Percentiles rank a stretch among this genome's conserved stretches.
Evolutionary conservation across 139 green algal species (phyloP).

Genomic region (Micractinium sp.): DNA sequence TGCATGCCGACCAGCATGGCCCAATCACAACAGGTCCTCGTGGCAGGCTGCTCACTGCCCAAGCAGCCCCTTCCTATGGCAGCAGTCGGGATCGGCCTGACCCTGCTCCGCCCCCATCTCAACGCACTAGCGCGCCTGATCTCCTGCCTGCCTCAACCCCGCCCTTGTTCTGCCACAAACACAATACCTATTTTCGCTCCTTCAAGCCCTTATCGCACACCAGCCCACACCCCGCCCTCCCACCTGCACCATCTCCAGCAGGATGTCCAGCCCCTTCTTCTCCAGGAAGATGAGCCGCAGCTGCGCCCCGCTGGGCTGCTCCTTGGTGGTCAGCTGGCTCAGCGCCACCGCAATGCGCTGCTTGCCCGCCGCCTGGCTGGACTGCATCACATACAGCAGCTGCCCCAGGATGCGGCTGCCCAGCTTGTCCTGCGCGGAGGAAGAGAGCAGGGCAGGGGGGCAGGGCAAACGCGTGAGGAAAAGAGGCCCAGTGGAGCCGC

Average conservation of each 20-base stretch:
- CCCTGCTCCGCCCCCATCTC: background rate
- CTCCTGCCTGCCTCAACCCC: background rate
- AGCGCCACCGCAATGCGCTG: slow-evolving; percentile 84
- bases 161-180: background rate
- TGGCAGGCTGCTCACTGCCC: background rate
- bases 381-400: slow-evolving; percentile 81
- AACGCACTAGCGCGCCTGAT: background rate
- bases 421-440: slow-evolving; percentile 78
- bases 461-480: background rate
- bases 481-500: background rate
- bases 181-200: too few species aligned
- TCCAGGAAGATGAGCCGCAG: slow-evolving; percentile 83
- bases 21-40: background rate
- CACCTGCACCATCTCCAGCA: slow-evolving; percentile 85
- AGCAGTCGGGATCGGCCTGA: background rate
- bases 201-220: background rate
- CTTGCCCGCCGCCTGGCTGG: slow-evolving; percentile 42
- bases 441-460: background rate
- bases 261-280: slow-evolving; percentile 79
- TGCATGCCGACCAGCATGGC: background rate
- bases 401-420: slow-evolving; percentile 61
- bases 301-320: slow-evolving; percentile 52
- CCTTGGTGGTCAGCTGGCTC: slow-evolving; percentile 72
- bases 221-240: background rate
- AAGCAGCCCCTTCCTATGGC: too few species aligned